Conservation (phyloP, 2,329 filamentous ascomycete species). For the Lecanicillium sp. region DNA sequence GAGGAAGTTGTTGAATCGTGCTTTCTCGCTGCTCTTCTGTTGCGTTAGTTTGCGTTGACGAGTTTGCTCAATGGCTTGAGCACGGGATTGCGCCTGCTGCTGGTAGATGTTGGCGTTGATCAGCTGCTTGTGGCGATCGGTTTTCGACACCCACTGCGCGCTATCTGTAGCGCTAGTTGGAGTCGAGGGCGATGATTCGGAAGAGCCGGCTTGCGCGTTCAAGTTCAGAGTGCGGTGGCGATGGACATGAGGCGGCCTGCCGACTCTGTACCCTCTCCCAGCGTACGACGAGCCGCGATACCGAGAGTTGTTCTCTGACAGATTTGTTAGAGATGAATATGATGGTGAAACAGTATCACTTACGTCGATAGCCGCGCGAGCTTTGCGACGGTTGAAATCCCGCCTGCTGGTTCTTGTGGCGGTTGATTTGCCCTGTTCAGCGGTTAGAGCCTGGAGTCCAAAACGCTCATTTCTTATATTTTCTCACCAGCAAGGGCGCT, state of each 20-base stretch:
- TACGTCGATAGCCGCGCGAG: not conserved
- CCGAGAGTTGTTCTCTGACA: slow-evolving; percentile 28
- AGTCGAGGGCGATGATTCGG: slow-evolving; percentile 32
- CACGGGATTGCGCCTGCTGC: slow-evolving; percentile 61
- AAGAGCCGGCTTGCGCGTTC: slow-evolving; percentile 37
- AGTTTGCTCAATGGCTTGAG: slow-evolving; percentile 67
- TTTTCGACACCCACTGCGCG: slow-evolving; percentile 60
- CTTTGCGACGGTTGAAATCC: slow-evolving; percentile 28
- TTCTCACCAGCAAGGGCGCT: slow-evolving; percentile 44
- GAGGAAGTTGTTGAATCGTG: slow-evolving; percentile 41
- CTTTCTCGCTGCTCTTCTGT: slow-evolving; percentile 52
- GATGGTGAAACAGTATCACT: not conserved
- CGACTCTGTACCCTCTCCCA: slow-evolving; percentile 29
- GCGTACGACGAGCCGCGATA: slow-evolving; percentile 29
- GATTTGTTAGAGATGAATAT: not conserved
- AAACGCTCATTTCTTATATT: too few species aligned
- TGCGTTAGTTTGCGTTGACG: slow-evolving; percentile 50
- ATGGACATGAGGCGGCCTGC: slow-evolving; percentile 31
- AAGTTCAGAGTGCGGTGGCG: slow-evolving; percentile 57
- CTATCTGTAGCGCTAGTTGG: slow-evolving; percentile 26
- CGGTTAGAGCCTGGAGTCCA: slow-evolving; percentile 11
- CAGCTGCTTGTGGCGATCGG: slow-evolving; percentile 71
- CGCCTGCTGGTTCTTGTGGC: slow-evolving; percentile 62
- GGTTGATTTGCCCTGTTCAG: slow-evolving; percentile 66
- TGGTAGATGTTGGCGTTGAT: slow-evolving; percentile 77